phyloP scores from a whole-genome alignment of 345 rosid genomes.

The Angophora floribunda region DNA sequence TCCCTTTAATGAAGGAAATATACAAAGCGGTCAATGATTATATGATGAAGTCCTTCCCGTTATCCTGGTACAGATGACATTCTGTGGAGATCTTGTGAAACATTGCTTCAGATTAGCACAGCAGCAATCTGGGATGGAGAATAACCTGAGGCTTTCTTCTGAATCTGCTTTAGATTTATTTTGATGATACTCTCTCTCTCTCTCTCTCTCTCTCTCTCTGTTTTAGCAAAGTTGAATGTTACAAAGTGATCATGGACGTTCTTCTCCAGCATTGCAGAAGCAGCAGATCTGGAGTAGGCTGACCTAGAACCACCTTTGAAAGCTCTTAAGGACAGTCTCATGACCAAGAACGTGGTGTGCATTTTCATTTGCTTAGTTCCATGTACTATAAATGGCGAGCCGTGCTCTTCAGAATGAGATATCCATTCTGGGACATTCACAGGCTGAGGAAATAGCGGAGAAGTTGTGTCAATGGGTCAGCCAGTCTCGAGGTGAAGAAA shows the following conservation, averaged over 20 bases:
- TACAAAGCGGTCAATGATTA: background rate
- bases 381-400: background rate
- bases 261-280: constrained; percentile 75
- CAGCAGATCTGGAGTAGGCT: constrained; percentile 79
- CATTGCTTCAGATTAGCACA: background rate
- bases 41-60: background rate
- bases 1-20: background rate
- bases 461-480: constrained; percentile 92
- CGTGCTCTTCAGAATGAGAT: background rate
- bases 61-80: background rate
- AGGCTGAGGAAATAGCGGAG: constrained; percentile 98
- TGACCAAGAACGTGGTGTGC: constrained; percentile 92
- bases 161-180: background rate
- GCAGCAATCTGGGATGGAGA: background rate
- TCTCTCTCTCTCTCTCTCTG: background rate
- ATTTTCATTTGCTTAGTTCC: background rate
- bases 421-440: background rate
- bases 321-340: constrained; percentile 85
- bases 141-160: background rate
- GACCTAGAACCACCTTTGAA: constrained; percentile 81
- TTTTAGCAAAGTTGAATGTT: background rate
- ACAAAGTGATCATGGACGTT: background rate
- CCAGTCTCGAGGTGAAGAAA: constrained; percentile 89
- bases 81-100: background rate
- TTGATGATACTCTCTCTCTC: no score